These are phyloP conservation scores for Calocera viscosa DNA, from an alignment of 768 basidiomycete genomes.

Conservation along the genomic window DNA sequence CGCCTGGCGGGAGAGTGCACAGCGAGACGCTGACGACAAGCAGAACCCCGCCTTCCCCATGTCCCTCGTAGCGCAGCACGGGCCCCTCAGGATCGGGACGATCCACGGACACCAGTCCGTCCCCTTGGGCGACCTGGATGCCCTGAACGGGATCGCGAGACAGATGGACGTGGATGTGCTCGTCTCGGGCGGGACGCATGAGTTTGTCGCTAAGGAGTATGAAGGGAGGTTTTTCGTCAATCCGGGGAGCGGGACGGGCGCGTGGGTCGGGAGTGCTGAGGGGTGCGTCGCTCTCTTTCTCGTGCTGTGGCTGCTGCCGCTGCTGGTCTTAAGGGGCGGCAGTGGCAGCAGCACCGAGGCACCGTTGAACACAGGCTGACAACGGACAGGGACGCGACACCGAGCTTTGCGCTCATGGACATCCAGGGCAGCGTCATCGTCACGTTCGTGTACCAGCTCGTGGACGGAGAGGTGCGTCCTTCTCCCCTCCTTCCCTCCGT, in stretches of 20 bases:
- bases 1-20: neutral
- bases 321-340: neutral
- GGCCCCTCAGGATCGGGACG: conserved; percentile 80
- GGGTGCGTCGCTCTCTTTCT: conserved; percentile 44
- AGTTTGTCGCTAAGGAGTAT: conserved; percentile 91
- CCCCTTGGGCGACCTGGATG: conserved; percentile 83
- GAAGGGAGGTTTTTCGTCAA: conserved; percentile 91
- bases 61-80: conserved; percentile 66
- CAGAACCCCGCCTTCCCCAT: conserved; percentile 63
- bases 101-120: conserved; percentile 91
- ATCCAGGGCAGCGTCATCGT: conserved; percentile 94
- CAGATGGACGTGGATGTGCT: conserved; percentile 98
- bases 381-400: conserved; percentile 58
- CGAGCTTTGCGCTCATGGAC: conserved; percentile 95
- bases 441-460: conserved; percentile 91
- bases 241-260: conserved; percentile 89
- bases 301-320: conserved; percentile 4
- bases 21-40: neutral
- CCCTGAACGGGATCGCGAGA: conserved; percentile 73
- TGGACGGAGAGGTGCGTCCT: conserved; percentile 68
- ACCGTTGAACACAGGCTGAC: neutral
- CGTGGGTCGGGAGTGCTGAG: conserved; percentile 69
- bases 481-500: neutral
- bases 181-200: conserved; percentile 86
- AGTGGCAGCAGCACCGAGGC: neutral